These are phyloP conservation scores for Ophioceras dolichostomum DNA, from an alignment of 2,329 filamentous ascomycete species.

Conservation along the genomic window DNA sequence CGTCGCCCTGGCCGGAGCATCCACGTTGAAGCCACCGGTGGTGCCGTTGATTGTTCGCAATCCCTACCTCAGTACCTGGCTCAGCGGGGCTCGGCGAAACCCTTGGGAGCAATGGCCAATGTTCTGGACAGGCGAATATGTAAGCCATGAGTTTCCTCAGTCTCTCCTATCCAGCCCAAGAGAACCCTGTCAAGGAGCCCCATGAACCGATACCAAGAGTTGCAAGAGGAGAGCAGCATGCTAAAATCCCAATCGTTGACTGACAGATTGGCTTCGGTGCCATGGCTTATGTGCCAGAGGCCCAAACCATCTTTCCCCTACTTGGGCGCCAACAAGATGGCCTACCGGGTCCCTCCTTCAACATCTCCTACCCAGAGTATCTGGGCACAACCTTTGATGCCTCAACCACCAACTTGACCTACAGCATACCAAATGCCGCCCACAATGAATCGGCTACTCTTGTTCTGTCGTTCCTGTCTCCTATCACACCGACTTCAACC, in stretches of 20 bases:
- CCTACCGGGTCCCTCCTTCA: no score
- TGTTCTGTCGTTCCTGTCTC: slow-evolving; percentile 51
- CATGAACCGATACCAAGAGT: no score
- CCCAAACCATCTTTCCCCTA: slow-evolving; percentile 32
- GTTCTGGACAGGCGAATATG: slow-evolving; percentile 17
- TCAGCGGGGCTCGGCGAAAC: slow-evolving; percentile 53
- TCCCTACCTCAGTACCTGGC: slow-evolving; percentile 48
- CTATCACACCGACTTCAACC: slow-evolving; percentile 71
- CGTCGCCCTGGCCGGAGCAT: slow-evolving; percentile 28
- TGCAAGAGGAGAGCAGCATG: no score
- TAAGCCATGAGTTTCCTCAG: not conserved
- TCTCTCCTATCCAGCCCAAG: not conserved
- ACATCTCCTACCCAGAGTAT: slow-evolving; percentile 20
- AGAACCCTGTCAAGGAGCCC: not conserved
- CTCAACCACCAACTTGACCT: slow-evolving; percentile 23
- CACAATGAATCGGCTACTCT: slow-evolving; percentile 11
- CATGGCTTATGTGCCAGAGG: slow-evolving; percentile 30
- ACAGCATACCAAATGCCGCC: slow-evolving; percentile 20
- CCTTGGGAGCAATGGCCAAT: slow-evolving; percentile 84
- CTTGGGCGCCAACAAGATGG: slow-evolving; percentile 39
- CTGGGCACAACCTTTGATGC: slow-evolving; percentile 12
- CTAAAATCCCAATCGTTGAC: no score
- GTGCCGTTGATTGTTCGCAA: slow-evolving; percentile 46
- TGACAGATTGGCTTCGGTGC: slow-evolving; percentile 36
- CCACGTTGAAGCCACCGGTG: slow-evolving; percentile 41